These are phyloP conservation scores for Atalantia buxifolia DNA, from an alignment of 345 rosid genomes.

Conservation along the genomic window DNA sequence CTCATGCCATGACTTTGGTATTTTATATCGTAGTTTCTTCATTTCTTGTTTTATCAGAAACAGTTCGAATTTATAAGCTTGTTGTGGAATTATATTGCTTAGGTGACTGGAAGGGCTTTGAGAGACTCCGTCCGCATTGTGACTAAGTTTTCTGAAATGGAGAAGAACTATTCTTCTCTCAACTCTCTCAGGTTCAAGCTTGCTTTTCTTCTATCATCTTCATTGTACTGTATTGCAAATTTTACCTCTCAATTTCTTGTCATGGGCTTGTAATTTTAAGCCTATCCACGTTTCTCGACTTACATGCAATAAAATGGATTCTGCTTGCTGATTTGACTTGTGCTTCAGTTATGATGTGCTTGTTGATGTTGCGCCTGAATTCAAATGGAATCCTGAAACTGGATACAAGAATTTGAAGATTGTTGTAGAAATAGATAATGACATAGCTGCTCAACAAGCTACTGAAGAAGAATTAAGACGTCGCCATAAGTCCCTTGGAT, in stretches of 20 bases:
- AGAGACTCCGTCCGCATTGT: constrained; percentile 77
- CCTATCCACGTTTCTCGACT: not conserved
- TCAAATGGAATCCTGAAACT: constrained; percentile 78
- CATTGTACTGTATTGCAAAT: not conserved
- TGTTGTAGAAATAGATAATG: constrained; percentile 83
- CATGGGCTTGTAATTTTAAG: not conserved
- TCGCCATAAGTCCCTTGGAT: constrained; percentile 72
- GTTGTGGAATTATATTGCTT: constrained; percentile 4
- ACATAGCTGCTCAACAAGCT: constrained; percentile 69
- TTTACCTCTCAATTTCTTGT: not conserved
- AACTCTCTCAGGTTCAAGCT: constrained; percentile 57
- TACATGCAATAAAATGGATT: not conserved
- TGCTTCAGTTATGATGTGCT: constrained; percentile 71
- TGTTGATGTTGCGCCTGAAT: constrained; percentile 87
- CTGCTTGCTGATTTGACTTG: constrained; percentile 14
- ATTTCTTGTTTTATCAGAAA: not conserved
- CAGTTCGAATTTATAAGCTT: not conserved
- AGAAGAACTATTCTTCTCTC: constrained; percentile 56
- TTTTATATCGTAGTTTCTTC: constrained; percentile 2
- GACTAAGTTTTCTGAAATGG: constrained; percentile 78
- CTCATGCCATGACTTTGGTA: constrained; percentile 90
- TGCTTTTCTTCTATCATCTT: constrained; percentile 1
- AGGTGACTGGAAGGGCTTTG: constrained; percentile 88
- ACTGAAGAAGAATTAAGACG: constrained; percentile 73
- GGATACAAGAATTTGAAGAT: constrained; percentile 82